Conservation (phyloP, 768 basidiomycete genomes). For the Tulasnella sp. region DNA sequence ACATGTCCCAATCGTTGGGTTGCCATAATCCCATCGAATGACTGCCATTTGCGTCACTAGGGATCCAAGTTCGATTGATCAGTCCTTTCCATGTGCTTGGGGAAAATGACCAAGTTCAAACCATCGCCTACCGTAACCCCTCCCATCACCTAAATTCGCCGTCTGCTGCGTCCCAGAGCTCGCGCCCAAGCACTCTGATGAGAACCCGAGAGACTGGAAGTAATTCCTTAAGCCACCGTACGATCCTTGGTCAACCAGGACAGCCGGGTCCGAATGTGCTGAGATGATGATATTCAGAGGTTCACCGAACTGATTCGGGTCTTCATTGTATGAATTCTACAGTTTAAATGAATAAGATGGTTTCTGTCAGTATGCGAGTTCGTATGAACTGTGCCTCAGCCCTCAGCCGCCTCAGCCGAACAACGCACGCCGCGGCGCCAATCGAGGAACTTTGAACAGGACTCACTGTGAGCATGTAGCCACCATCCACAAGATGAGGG, state of each 20-base stretch:
- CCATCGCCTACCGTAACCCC: constrained; percentile 47
- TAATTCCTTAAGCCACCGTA: constrained; percentile 77
- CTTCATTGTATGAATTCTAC: constrained; percentile 3
- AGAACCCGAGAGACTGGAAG: constrained; percentile 66
- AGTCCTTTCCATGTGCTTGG: neutral
- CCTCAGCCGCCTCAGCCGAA: too few species aligned
- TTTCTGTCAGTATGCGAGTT: neutral
- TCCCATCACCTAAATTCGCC: constrained; percentile 76
- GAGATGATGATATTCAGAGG: constrained; percentile 78
- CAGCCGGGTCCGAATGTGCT: constrained; percentile 56
- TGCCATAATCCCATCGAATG: constrained; percentile 77
- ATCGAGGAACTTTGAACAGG: neutral
- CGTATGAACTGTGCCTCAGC: neutral
- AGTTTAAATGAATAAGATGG: neutral
- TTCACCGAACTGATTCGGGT: constrained; percentile 40
- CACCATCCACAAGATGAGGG: constrained; percentile 42
- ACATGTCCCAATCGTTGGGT: constrained; percentile 74
- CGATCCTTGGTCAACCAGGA: constrained; percentile 47
- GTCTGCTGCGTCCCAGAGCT: constrained; percentile 60
- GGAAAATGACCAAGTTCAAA: neutral
- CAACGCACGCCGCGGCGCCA: neutral
- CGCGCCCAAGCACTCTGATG: constrained; percentile 77
- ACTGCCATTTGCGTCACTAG: constrained; percentile 72
- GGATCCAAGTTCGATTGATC: neutral
- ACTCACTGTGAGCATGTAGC: constrained; percentile 63